A percentile compares a stretch with the other conserved stretches of the same genome.
These are phyloP conservation scores for Stephania japonica DNA, from an alignment of 164 flowering plant species.

Conservation along the genomic window DNA sequence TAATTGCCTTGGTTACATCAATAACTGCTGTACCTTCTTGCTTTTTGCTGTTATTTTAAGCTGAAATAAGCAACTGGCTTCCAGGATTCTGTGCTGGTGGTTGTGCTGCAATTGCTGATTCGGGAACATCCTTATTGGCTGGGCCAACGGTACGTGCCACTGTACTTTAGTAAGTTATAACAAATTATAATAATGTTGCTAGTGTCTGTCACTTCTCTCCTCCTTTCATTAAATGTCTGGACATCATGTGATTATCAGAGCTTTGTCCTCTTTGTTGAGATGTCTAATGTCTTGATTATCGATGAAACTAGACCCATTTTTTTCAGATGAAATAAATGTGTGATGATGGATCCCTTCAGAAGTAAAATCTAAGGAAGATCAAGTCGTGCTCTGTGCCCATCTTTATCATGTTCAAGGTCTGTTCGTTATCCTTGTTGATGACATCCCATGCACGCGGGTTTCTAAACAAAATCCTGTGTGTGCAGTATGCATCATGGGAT, in stretches of 20 bases:
- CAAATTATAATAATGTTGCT: background rate
- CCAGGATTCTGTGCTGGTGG: slow-evolving; percentile 72
- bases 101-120: slow-evolving; percentile 88
- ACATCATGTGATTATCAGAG: too few relatives aligned
- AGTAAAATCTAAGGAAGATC: background rate
- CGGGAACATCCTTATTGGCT: slow-evolving; percentile 81
- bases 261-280: too few relatives aligned
- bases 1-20: background rate
- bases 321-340: background rate
- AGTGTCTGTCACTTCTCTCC: background rate
- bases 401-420: background rate
- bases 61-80: slow-evolving; percentile 7
- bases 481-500: too few relatives aligned
- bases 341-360: background rate
- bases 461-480: too few relatives aligned
- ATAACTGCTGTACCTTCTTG: background rate
- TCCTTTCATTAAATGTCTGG: too few relatives aligned
- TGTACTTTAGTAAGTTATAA: background rate
- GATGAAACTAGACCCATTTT: background rate
- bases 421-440: too few relatives aligned
- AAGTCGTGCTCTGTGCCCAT: background rate
- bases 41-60: background rate
- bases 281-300: background rate
- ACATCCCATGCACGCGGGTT: too few relatives aligned
- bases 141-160: slow-evolving; percentile 70